Evolutionary conservation across 768 basidiomycete genomes (phyloP).

Genomic region (Candolleomyces eurysporus): DNA sequence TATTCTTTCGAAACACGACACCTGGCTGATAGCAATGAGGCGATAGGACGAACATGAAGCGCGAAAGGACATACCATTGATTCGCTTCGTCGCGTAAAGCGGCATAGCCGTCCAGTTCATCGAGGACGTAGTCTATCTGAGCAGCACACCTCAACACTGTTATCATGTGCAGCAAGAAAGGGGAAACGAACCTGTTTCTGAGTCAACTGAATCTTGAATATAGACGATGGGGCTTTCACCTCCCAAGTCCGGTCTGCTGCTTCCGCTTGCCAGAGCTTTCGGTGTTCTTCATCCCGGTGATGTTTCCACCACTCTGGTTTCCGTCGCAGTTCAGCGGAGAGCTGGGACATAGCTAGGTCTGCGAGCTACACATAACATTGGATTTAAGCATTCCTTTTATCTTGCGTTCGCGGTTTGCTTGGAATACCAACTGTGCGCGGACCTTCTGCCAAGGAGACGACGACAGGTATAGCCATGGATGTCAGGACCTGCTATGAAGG

Average conservation of each 20-base stretch:
- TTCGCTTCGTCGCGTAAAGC: slow-evolving; percentile 35
- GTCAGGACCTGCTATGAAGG: not conserved
- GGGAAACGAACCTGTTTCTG: slow-evolving; percentile 34
- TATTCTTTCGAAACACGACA: slow-evolving; percentile 55
- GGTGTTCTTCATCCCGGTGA: slow-evolving; percentile 21
- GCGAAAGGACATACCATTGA: slow-evolving; percentile 30
- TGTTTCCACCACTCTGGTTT: slow-evolving; percentile 41
- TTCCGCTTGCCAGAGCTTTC: slow-evolving; percentile 30
- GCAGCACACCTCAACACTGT: not conserved
- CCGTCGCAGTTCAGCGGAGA: slow-evolving; percentile 42
- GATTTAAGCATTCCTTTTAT: not conserved
- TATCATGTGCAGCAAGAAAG: not conserved
- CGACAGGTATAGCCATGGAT: not conserved
- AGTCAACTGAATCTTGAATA: slow-evolving; percentile 32
- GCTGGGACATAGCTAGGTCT: slow-evolving; percentile 49
- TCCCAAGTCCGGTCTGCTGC: slow-evolving; percentile 27
- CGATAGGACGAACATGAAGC: not conserved
- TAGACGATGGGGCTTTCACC: slow-evolving; percentile 34
- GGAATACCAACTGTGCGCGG: slow-evolving; percentile 43
- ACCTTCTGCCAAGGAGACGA: slow-evolving; percentile 29
- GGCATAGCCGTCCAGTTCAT: slow-evolving; percentile 47
- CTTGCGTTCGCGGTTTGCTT: not conserved
- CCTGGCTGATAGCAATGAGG: slow-evolving; percentile 33
- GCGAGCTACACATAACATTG: slow-evolving; percentile 30
- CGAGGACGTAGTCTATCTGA: slow-evolving; percentile 47